A percentile compares a stretch with the other conserved stretches of the same genome.
phyloP scores from a whole-genome alignment of 2,329 filamentous ascomycete genomes.

The Furcasterigmium furcatum region DNA sequence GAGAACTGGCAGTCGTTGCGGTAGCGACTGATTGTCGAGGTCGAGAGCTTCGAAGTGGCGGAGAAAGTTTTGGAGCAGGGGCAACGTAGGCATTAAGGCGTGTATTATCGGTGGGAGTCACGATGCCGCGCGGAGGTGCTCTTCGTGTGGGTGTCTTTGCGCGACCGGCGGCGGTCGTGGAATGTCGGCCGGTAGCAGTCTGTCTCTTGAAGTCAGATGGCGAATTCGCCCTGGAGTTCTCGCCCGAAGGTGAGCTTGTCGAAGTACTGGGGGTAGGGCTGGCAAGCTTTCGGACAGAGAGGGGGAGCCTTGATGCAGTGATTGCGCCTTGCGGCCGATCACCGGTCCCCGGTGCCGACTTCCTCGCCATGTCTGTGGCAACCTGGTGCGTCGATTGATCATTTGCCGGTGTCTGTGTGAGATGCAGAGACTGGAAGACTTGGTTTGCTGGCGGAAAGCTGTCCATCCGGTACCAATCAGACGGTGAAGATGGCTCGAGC shows the following conservation, averaged over 20 bases:
- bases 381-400: neutral
- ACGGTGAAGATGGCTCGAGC: slow-evolving; percentile 59
- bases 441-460: slow-evolving; percentile 15
- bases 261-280: slow-evolving; percentile 10
- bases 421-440: neutral
- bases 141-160: slow-evolving; percentile 44
- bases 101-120: slow-evolving; percentile 48
- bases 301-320: slow-evolving; percentile 38
- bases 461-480: slow-evolving; percentile 57
- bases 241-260: slow-evolving; percentile 32
- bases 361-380: neutral
- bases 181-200: slow-evolving; percentile 35
- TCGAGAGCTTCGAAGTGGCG: slow-evolving; percentile 75
- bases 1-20: slow-evolving; percentile 68
- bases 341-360: neutral
- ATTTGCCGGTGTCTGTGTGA: neutral
- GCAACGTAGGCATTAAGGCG: slow-evolving; percentile 73
- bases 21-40: slow-evolving; percentile 76
- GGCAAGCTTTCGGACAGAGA: slow-evolving; percentile 39
- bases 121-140: slow-evolving; percentile 35
- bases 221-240: slow-evolving; percentile 49
- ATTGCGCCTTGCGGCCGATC: neutral
- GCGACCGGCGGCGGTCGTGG: slow-evolving; percentile 33
- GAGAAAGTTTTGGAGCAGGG: slow-evolving; percentile 70
- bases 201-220: slow-evolving; percentile 43